phyloP scores from a whole-genome alignment of 2,329 filamentous ascomycete species.

The Chrysosporium queenslandicum region DNA sequence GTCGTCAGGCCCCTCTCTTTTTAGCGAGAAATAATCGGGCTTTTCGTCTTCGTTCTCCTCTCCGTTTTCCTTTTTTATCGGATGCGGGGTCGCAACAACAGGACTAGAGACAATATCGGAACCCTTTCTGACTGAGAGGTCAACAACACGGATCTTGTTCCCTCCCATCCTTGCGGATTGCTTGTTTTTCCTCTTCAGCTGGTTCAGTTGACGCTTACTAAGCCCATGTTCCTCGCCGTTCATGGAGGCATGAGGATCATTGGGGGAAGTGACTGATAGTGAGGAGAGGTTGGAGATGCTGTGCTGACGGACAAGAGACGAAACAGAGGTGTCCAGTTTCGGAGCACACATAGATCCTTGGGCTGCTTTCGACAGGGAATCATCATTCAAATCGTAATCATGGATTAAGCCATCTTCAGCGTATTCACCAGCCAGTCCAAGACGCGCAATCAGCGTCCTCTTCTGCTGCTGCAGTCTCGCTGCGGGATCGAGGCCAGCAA shows the following conservation, averaged over 20 bases:
- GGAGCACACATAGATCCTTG: constrained; percentile 24
- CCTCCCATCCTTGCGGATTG: constrained; percentile 79
- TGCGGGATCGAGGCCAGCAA: constrained; percentile 71
- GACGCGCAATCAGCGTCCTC: constrained; percentile 68
- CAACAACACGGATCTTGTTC: constrained; percentile 80
- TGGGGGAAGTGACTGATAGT: constrained; percentile 39
- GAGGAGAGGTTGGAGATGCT: constrained; percentile 36
- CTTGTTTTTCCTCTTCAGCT: constrained; percentile 88
- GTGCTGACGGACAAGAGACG: constrained; percentile 34
- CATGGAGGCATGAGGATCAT: constrained; percentile 33
- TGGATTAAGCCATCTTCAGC: constrained; percentile 74
- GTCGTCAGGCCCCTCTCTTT: constrained; percentile 71
- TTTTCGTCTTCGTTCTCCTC: constrained; percentile 51
- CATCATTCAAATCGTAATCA: constrained; percentile 47
- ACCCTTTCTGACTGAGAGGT: constrained; percentile 59
- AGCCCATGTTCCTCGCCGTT: constrained; percentile 59
- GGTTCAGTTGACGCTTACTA: constrained; percentile 88
- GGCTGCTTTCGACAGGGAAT: constrained; percentile 34
- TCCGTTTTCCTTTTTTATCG: constrained; percentile 52
- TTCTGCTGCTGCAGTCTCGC: constrained; percentile 78
- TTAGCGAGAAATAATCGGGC: constrained; percentile 82
- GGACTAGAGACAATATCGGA: constrained; percentile 56
- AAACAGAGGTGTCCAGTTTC: constrained; percentile 44
- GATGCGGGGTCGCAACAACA: constrained; percentile 40
- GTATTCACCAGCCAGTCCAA: constrained; percentile 75